Conservation (phyloP, 306 rosid genomes). For the Pyrus bretschneideri region DNA sequence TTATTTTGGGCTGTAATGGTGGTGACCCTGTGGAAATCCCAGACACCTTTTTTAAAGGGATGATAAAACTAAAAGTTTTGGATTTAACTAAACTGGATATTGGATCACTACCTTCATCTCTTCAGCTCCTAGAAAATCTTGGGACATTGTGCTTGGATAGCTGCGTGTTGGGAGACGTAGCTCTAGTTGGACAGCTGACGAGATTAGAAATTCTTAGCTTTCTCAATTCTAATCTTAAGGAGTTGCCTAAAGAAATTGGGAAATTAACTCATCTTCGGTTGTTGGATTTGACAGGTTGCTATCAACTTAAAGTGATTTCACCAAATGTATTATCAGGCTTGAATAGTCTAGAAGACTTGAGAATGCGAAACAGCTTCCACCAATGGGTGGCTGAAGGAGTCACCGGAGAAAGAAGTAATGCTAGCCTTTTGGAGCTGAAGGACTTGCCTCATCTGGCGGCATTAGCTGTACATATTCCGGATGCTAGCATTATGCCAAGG, state of each 20-base stretch:
- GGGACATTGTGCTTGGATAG: conserved; percentile 26
- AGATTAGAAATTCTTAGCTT: conserved; percentile 39
- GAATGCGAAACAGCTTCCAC: conserved; percentile 17
- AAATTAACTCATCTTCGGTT: conserved; percentile 23
- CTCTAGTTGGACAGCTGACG: conserved; percentile 25
- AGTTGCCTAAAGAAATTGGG: conserved; percentile 23
- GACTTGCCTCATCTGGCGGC: conserved; percentile 11
- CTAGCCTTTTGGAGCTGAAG: conserved; percentile 21
- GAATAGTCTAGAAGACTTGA: conserved; percentile 28
- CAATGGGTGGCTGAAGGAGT: conserved; percentile 14
- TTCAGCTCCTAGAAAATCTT: neutral
- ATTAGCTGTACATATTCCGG: conserved; percentile 22
- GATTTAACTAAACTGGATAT: neutral
- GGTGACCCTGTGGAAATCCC: neutral
- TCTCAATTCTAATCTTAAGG: conserved; percentile 12
- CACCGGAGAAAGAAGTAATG: neutral
- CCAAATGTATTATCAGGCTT: conserved; percentile 22
- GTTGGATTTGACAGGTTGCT: conserved; percentile 35
- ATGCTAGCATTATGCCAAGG: conserved; percentile 1
- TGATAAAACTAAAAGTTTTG: conserved; percentile 12
- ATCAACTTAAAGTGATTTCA: conserved; percentile 23
- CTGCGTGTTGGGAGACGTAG: conserved; percentile 11
- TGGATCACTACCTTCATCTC: conserved; percentile 1
- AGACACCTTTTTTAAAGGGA: neutral
- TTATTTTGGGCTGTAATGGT: fast-evolving